Evolutionary conservation across 305 asterid species (phyloP), one percentile per base, ranked within the genome.

Genomic region (Fraxinus ornus): DNA sequence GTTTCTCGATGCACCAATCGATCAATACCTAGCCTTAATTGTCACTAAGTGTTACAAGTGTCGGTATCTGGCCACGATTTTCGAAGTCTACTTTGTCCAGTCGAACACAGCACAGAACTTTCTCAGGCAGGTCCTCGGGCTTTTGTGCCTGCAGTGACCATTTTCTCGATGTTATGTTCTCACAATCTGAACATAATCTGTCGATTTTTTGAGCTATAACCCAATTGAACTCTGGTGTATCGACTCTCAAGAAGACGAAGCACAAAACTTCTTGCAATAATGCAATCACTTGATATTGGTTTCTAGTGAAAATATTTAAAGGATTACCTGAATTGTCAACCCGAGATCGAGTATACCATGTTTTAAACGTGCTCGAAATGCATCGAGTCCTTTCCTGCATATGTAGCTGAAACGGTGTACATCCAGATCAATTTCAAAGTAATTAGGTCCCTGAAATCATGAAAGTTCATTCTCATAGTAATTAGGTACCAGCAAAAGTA

Each of bases 401-500:
- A 94, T 91, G 84, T 93, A 96, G 89, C 99, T 94, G 88, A 96
- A 96, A n/a, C 95, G 93, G 79, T 96, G 99, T 39, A 94, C 95
- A 80, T 96, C 99, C 30, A 96, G 90, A 90, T 96, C 98, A 32
- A 94, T 91, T 79, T 96, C 99, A 78, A 94, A 88, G 90, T 94
- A 96, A 84, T 89, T 92, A 13, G 83, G 80, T 78, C 97, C 99
- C 98, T 96, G 91, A 37, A 83, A 86, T 37, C 87, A 76, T 74
- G 22, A 75, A 75, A 26, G 81, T 49, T 49, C 57, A 30, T 28
- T 26, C 32, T 28, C 75, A 41, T 4, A 1, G 39, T 32, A 68
- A 55, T 32, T 44, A 37, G 17, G 19, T 68, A 26, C 74, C 74
- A 10, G 4, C n/a, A 26, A 26, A 71, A 7, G 32, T 78, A 13